Percentiles rank a stretch among this genome's conserved stretches.
Conservation (phyloP, 805 yeast species). For the Sugiyamaella smithiae region DNA sequence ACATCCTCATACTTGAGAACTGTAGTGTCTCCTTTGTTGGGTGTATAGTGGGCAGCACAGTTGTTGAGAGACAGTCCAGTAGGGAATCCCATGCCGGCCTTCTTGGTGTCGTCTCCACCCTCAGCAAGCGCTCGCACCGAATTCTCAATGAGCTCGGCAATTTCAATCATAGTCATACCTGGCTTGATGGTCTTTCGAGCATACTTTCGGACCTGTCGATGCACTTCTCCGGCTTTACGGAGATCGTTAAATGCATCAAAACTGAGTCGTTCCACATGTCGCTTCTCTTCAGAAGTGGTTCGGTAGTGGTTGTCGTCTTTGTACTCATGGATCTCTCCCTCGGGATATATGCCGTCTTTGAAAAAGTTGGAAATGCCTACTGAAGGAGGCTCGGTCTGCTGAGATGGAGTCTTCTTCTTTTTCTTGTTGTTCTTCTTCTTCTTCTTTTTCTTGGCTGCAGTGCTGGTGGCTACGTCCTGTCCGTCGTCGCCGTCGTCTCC, state of each 20-base stretch:
- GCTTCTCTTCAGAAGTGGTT: constrained; percentile 80
- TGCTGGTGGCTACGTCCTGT: constrained; percentile 26
- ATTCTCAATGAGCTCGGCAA: constrained; percentile 87
- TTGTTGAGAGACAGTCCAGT: constrained; percentile 94
- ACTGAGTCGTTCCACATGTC: constrained; percentile 66
- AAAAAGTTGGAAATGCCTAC: constrained; percentile 64
- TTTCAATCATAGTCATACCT: constrained; percentile 87
- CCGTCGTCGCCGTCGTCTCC: constrained; percentile 35
- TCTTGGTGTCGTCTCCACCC: constrained; percentile 52
- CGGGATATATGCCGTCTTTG: constrained; percentile 75
- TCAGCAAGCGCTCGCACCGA: constrained; percentile 72
- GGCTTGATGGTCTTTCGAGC: constrained; percentile 75
- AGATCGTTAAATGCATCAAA: constrained; percentile 74
- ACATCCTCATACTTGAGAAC: constrained; percentile 84
- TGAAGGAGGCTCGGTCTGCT: constrained; percentile 46
- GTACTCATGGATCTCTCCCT: constrained; percentile 84
- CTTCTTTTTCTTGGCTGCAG: constrained; percentile 44
- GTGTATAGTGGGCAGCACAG: constrained; percentile 97
- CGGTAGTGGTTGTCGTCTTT: constrained; percentile 66
- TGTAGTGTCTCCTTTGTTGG: constrained; percentile 89
- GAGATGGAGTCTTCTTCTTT: constrained; percentile 51
- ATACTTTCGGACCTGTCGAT: constrained; percentile 82
- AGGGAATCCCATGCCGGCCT: constrained; percentile 95
- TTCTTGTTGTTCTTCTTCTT: constrained; percentile 45
- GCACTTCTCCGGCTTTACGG: constrained; percentile 95